A percentile compares a stretch with the other conserved stretches of the same genome.
These are phyloP conservation scores for Cercophora newfieldiana DNA, from an alignment of 495 filamentous ascomycete species.

Conservation along the genomic window DNA sequence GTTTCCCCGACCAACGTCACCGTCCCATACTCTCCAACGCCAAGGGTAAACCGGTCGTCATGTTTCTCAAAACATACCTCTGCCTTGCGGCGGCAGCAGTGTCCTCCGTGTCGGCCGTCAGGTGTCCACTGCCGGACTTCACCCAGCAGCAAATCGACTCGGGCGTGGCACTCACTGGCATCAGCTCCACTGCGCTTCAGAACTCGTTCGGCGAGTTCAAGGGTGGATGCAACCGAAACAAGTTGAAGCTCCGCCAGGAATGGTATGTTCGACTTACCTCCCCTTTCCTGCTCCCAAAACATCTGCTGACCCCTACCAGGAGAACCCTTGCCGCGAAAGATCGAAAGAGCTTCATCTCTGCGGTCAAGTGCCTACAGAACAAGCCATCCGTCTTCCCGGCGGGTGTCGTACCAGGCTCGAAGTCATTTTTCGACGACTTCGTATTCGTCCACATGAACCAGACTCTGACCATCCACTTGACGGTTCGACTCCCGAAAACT, in stretches of 20 bases:
- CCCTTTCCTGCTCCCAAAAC: neutral
- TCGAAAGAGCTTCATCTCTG: constrained; percentile 60
- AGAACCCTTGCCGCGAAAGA: constrained; percentile 46
- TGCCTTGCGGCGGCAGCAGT: constrained; percentile 10
- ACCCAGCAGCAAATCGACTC: constrained; percentile 27
- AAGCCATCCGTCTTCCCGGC: constrained; percentile 46
- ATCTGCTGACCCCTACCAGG: constrained; percentile 34
- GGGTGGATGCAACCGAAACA: constrained; percentile 22
- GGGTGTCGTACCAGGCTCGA: constrained; percentile 32
- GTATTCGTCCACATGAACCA: constrained; percentile 65
- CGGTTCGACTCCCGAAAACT: constrained; percentile 25
- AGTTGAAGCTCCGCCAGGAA: constrained; percentile 33
- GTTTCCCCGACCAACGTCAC: neutral
- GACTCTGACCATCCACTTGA: constrained; percentile 61
- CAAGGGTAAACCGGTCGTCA: neutral
- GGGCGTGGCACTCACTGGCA: constrained; percentile 25
- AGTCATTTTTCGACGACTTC: constrained; percentile 63
- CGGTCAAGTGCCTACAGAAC: constrained; percentile 62
- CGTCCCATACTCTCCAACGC: neutral
- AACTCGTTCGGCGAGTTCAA: constrained; percentile 18
- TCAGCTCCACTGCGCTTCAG: constrained; percentile 26
- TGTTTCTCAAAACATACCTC: constrained; percentile 10
- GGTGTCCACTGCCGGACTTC: constrained; percentile 14
- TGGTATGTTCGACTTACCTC: constrained; percentile 19
- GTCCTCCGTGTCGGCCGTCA: constrained; percentile 9